phyloP scores from a whole-genome alignment of 495 filamentous ascomycete genomes.

The Chaetomium cochliodes region DNA sequence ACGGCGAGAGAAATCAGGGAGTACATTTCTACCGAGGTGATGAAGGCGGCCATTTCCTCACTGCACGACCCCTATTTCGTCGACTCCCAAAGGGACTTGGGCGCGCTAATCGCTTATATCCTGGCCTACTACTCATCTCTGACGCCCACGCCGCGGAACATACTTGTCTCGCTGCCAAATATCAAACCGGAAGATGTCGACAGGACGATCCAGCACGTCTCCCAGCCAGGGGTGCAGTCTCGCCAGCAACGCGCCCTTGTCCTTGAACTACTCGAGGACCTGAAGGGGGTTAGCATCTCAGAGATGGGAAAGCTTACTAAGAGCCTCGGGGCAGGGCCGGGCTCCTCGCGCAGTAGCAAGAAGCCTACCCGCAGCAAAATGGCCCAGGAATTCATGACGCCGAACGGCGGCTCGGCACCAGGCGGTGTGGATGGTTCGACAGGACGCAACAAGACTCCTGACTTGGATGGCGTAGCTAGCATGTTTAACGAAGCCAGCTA shows the following conservation, averaged over 20 bases:
- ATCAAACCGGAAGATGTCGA: slow-evolving; percentile 60
- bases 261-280: slow-evolving; percentile 78
- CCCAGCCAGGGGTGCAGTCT: slow-evolving; percentile 50
- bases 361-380: slow-evolving; percentile 51
- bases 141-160: slow-evolving; percentile 59
- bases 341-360: slow-evolving; percentile 26
- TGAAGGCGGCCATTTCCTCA: slow-evolving; percentile 79
- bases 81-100: slow-evolving; percentile 91
- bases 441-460: slow-evolving; percentile 34
- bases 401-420: slow-evolving; percentile 6
- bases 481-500: slow-evolving; percentile 41
- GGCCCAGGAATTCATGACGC: slow-evolving; percentile 58
- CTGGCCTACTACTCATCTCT: slow-evolving; percentile 66
- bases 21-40: slow-evolving; percentile 81
- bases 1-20: slow-evolving; percentile 72
- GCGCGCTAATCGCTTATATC: slow-evolving; percentile 81
- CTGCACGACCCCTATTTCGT: slow-evolving; percentile 95
- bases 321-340: slow-evolving; percentile 30
- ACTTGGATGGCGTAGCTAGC: slow-evolving; percentile 45
- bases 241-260: slow-evolving; percentile 79
- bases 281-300: slow-evolving; percentile 85
- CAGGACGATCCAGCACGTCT: slow-evolving; percentile 56
- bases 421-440: slow-evolving; percentile 18
- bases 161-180: slow-evolving; percentile 53
- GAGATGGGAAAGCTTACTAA: slow-evolving; percentile 81